Evolutionary conservation across 192 early-diverging fungal genomes (phyloP).

Genomic region (Backusella westeae): DNA sequence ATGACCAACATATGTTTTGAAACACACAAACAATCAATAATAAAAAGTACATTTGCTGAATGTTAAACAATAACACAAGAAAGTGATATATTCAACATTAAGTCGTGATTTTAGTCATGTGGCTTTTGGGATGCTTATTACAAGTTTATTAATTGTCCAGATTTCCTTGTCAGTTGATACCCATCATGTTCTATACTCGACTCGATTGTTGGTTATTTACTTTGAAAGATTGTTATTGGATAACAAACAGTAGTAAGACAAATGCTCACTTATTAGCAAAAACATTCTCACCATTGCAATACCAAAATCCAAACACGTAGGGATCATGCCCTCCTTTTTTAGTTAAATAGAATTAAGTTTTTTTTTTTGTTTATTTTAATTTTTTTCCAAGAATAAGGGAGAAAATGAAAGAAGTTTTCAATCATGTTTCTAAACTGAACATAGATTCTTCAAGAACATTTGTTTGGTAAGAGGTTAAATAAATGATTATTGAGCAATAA

Average conservation of each 20-base stretch:
- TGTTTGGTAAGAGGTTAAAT: not conserved
- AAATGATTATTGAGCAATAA: not conserved
- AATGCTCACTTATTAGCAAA: not conserved
- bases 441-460: slow-evolving; percentile 6
- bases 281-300: not conserved
- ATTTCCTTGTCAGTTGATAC: not conserved
- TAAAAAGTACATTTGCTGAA: not conserved
- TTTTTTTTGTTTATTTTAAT: not conserved
- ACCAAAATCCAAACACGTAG: not conserved
- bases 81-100: not conserved
- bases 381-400: not conserved
- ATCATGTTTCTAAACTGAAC: not conserved
- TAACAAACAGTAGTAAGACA: not conserved
- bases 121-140: not conserved
- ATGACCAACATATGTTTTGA: not conserved
- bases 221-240: not conserved
- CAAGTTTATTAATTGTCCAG: not conserved
- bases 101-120: not conserved
- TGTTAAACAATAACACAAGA: not conserved
- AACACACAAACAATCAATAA: not conserved
- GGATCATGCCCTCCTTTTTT: not conserved
- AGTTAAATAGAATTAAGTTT: not conserved
- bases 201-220: not conserved
- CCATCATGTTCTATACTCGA: not conserved
- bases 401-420: not conserved